Base-by-base conservation (phyloP, 2,329 filamentous ascomycete species). In the Didymella glomerata region DNA sequence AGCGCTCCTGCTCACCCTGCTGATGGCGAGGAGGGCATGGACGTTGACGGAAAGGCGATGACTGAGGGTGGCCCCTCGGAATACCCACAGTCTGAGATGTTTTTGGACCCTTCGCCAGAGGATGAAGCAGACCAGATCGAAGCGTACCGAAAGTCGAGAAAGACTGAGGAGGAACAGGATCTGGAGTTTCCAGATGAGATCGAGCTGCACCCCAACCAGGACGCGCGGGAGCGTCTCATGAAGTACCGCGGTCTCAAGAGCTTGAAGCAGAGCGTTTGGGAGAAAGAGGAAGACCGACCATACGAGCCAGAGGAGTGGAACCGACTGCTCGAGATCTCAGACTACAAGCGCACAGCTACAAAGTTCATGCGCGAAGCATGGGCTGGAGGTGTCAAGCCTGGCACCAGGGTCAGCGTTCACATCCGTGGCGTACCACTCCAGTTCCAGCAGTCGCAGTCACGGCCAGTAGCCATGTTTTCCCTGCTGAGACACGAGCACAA, bases 141-240 rank as follows among this genome's bases (percentile, higher is more conserved):
- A 54, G 90, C 90, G 44, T 99, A 93, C 78, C 88, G 95, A 38
- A 84, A 86, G 50, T 88, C 88, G 64, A 92, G 93, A 71, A 87
- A 88, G 50, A 88, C 88, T 24, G 94, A 97, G 67, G 92, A 88
- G 4, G 86, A 93, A 48, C 93, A 98, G 14, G 95, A 99, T 76
- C 86, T 91, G 54, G 94, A 98, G 76, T 99, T 98, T 77, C 95
- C 95, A 0, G 95, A 99, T 66, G 95, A 99, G 77, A 95, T 99
- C 57, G 96, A 99, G 77, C 82, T 99, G 52, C 92, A 91, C 66
- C 95, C 96, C 0, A 86, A 94, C 52, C 92, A 96, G 3, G 83
- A 92, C 44, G 95, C 95, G 0, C 83, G 92, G 50, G 95, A 99
- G 78, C 86, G 95, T 44, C 81, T 99, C 53, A 87, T 90, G 9